A percentile compares a stretch with the other conserved stretches of the same genome.
Conservation (phyloP, 495 filamentous ascomycete genomes). For the Podospora tetraspora region DNA sequence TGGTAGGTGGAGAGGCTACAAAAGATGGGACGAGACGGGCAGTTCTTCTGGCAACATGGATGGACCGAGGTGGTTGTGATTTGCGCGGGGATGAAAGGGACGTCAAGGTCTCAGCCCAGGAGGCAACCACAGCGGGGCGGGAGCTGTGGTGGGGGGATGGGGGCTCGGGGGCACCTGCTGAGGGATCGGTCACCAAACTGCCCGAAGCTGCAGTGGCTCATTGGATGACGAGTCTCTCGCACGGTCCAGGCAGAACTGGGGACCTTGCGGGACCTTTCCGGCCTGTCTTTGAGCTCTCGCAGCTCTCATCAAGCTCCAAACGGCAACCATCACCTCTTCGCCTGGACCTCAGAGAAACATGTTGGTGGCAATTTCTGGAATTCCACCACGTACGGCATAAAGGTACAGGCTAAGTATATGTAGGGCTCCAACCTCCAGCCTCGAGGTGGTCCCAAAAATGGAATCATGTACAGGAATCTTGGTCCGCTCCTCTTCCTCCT, state of each 20-base stretch:
- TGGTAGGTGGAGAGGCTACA: background rate
- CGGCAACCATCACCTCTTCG: background rate
- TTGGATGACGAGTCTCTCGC: background rate
- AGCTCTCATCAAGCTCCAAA: background rate
- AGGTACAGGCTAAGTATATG: background rate
- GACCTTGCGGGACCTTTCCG: too few species aligned
- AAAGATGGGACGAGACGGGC: background rate
- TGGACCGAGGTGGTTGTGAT: background rate
- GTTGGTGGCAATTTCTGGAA: background rate
- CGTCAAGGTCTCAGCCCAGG: background rate
- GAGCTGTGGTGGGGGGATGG: background rate
- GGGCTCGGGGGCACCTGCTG: background rate
- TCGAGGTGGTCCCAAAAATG: background rate
- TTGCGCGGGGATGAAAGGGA: background rate
- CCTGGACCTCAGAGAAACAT: background rate
- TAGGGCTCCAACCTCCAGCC: conserved; percentile 4
- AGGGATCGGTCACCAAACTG: background rate
- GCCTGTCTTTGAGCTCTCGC: background rate
- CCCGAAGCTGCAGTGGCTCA: background rate
- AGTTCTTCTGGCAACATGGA: background rate
- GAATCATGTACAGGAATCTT: conserved; percentile 8
- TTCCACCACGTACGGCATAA: background rate
- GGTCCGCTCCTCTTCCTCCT: background rate
- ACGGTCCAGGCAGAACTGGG: background rate
- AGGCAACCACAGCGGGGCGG: background rate